Percentiles rank a stretch among this genome's conserved stretches.
phyloP scores from a whole-genome alignment of 768 basidiomycete species.

The Suillus variegatus region DNA sequence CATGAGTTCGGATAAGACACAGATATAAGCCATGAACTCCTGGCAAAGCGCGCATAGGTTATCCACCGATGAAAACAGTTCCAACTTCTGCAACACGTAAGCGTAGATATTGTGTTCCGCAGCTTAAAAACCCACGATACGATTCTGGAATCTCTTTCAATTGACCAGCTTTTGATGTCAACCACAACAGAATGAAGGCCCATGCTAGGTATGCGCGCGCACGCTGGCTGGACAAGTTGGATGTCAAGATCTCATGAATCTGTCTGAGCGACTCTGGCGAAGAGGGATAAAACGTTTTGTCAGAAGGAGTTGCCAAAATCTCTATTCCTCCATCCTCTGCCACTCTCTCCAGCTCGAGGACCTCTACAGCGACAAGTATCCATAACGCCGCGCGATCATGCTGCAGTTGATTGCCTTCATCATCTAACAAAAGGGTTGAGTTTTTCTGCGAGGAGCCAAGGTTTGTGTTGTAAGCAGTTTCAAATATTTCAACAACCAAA shows the following conservation, averaged over 20 bases:
- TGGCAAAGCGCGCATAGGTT: no score
- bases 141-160: constrained; percentile 53
- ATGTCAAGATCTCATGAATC: constrained; percentile 67
- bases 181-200: constrained; percentile 76
- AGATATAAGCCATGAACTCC: no score
- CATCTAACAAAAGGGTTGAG: constrained; percentile 43
- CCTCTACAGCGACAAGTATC: constrained; percentile 72
- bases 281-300: constrained; percentile 56
- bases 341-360: constrained; percentile 78
- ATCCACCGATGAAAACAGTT: no score
- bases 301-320: constrained; percentile 48
- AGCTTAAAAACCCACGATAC: constrained; percentile 59
- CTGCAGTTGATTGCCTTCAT: constrained; percentile 64
- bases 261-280: constrained; percentile 63
- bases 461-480: constrained; percentile 61
- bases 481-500: constrained; percentile 55
- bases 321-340: constrained; percentile 54
- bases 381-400: constrained; percentile 73
- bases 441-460: constrained; percentile 50
- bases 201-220: constrained; percentile 77
- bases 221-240: constrained; percentile 62
- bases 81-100: no score
- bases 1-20: no score
- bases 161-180: constrained; percentile 46
- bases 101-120: no score